These are phyloP conservation scores for Leccinum griseonigrum DNA, from an alignment of 1,284 basidiomycete species.

Conservation along the genomic window DNA sequence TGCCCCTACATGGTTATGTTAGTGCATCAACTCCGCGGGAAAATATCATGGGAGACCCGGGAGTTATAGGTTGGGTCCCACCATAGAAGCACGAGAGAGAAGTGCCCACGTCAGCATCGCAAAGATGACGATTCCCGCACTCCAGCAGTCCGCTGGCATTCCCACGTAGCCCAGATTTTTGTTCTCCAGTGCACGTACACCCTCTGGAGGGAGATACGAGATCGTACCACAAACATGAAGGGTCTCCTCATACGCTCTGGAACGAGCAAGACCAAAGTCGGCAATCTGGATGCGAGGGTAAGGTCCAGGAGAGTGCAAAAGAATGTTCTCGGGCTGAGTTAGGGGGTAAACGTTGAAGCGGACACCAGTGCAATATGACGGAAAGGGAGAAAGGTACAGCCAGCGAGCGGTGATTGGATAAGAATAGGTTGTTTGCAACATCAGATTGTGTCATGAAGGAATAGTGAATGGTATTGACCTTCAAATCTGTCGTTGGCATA, in stretches of 20 bases:
- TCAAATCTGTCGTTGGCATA: conserved; percentile 55
- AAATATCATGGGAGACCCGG: neutral
- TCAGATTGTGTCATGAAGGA: neutral
- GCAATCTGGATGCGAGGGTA: conserved; percentile 83
- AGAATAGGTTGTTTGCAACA: conserved; percentile 3
- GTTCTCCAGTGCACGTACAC: conserved; percentile 70
- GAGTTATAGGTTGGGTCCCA: neutral
- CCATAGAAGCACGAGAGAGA: neutral
- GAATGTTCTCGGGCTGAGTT: conserved; percentile 78
- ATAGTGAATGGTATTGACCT: conserved; percentile 41
- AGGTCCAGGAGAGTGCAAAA: conserved; percentile 69
- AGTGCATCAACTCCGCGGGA: conserved; percentile 8
- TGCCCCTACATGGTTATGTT: conserved; percentile 45
- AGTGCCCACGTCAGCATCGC: conserved; percentile 74
- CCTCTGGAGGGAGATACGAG: conserved; percentile 83
- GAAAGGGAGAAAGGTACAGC: neutral
- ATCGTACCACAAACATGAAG: conserved; percentile 81
- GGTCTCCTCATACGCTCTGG: conserved; percentile 73
- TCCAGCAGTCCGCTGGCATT: conserved; percentile 84
- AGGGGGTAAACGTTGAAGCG: neutral
- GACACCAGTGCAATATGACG: neutral
- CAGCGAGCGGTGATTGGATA: neutral
- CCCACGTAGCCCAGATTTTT: conserved; percentile 71
- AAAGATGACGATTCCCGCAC: conserved; percentile 73
- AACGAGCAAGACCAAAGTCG: conserved; percentile 84